These are phyloP conservation scores for Rubia tinctorum DNA, from an alignment of 305 asterid genomes.

Conservation along the genomic window DNA sequence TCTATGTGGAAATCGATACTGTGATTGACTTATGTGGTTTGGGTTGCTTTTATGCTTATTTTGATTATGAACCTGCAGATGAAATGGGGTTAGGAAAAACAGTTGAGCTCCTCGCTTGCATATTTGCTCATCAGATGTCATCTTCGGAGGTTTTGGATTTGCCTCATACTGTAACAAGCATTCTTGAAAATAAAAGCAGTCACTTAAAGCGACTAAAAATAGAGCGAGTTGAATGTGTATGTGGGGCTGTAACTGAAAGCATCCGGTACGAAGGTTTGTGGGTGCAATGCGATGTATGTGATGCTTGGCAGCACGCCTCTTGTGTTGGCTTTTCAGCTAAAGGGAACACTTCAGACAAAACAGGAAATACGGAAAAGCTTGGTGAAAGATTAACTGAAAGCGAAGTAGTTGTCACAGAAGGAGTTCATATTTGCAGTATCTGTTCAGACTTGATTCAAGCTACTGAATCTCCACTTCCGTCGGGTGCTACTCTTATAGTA, in stretches of 20 bases:
- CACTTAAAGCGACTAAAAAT: conserved; percentile 64
- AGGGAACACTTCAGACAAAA: conserved; percentile 30
- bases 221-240: conserved; percentile 93
- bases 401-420: conserved; percentile 61
- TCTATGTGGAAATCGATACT: background rate
- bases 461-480: conserved; percentile 75
- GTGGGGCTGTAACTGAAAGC: conserved; percentile 94
- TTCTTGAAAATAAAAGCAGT: conserved; percentile 38
- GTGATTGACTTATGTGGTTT: conserved; percentile 29
- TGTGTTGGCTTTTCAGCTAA: conserved; percentile 85
- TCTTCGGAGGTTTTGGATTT: conserved; percentile 43
- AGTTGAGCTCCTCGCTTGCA: conserved; percentile 90
- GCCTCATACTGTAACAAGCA: conserved; percentile 34
- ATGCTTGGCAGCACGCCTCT: conserved; percentile 99
- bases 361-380: conserved; percentile 31
- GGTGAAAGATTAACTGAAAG: conserved; percentile 39
- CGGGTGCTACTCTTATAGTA: conserved; percentile 97
- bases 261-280: conserved; percentile 71
- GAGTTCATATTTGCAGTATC: conserved; percentile 57
- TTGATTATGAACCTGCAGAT: conserved; percentile 45
- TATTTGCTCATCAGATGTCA: conserved; percentile 68
- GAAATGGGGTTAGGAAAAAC: conserved; percentile 99
- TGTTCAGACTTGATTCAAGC: conserved; percentile 86
- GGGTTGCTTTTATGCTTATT: conserved; percentile 27
- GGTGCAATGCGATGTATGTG: conserved; percentile 98